Conservation (phyloP, 2,329 filamentous ascomycete species). For the Cladophialophora exuberans region DNA sequence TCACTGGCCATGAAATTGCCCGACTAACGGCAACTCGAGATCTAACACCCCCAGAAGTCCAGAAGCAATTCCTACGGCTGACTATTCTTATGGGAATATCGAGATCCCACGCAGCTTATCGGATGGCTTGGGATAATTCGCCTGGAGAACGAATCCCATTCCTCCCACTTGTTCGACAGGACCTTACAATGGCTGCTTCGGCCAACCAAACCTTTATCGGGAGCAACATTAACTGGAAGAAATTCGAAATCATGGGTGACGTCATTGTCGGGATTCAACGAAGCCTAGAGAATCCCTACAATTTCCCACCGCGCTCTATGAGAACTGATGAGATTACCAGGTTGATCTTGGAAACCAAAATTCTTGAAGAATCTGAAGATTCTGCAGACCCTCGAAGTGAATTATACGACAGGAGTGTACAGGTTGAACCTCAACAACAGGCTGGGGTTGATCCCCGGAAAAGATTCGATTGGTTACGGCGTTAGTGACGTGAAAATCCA, state of each 20-base stretch:
- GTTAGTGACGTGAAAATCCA: slow-evolving; percentile 24
- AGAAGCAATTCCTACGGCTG: slow-evolving; percentile 84
- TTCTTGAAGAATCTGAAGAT: slow-evolving; percentile 82
- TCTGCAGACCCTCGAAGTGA: slow-evolving; percentile 35
- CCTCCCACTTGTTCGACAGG: slow-evolving; percentile 83
- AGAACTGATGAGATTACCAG: slow-evolving; percentile 69
- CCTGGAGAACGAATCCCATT: slow-evolving; percentile 89
- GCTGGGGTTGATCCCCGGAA: slow-evolving; percentile 43
- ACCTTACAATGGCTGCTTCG: slow-evolving; percentile 89
- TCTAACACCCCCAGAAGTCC: slow-evolving; percentile 70
- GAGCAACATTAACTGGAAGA: slow-evolving; percentile 89
- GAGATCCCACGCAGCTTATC: slow-evolving; percentile 91
- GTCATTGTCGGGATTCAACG: slow-evolving; percentile 88
- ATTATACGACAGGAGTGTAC: slow-evolving; percentile 61
- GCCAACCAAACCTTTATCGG: slow-evolving; percentile 89
- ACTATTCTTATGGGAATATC: slow-evolving; percentile 91
- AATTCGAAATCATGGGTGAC: slow-evolving; percentile 95
- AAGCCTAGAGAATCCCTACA: slow-evolving; percentile 84
- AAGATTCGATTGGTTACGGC: slow-evolving; percentile 49
- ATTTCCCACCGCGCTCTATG: slow-evolving; percentile 55
- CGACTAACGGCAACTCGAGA: slow-evolving; percentile 79
- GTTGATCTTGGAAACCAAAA: slow-evolving; percentile 78
- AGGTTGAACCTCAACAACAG: slow-evolving; percentile 50
- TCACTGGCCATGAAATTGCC: slow-evolving; percentile 85
- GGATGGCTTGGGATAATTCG: slow-evolving; percentile 97